Evolutionary conservation across 2,329 filamentous ascomycete species (phyloP), one percentile per base, ranked within the genome.

Genomic region (Colletotrichum aenigma): DNA sequence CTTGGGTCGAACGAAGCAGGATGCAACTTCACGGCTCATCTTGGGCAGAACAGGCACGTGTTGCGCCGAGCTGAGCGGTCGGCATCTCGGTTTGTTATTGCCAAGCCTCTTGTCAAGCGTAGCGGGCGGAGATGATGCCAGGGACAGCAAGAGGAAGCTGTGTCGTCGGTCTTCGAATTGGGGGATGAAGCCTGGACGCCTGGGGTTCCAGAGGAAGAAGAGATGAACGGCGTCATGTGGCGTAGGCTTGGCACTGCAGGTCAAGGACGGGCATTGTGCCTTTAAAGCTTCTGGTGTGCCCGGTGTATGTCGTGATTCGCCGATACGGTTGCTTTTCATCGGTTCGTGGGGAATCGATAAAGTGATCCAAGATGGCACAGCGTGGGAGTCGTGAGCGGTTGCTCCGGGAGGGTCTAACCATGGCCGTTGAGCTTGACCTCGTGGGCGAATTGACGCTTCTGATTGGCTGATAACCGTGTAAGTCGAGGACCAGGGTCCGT

Each of bases 1-100:
- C 21, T n/a, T 76, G 74, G 74, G 55, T 65, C 71, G 66, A 61
- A 18, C 61, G 36, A 52, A 36, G 55, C 26, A 56, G 55, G 24
- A 71, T 76, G 74, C 56, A 70, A 74, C 71, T 76, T 71, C 52
- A 76, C 74, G 74, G 74, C 26, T 76, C 71, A 48, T 66, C 52
- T 52, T 71, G 66, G 36, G 74, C 52, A 48, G 36, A 66, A 70
- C 9, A 64, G 55, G 62, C 74, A 75, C 71, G 74, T 76, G 74
- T 67, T 75, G 66, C 60, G 62, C 24, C 38, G 24, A 55, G 30
- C 30, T 62, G 71, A 75, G 52, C 48, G 28, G 18, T 48, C 43
- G 58, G 58, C 70, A 74, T 21, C 61, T 71, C 66, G 71, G 66
- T 56, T n/a, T 67, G 34, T 26, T 52, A 48, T 32, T 32, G 71